A percentile compares a stretch with the other conserved stretches of the same genome.
Conservation (phyloP, 2,329 filamentous ascomycete species). For the Chaetomium sp. region DNA sequence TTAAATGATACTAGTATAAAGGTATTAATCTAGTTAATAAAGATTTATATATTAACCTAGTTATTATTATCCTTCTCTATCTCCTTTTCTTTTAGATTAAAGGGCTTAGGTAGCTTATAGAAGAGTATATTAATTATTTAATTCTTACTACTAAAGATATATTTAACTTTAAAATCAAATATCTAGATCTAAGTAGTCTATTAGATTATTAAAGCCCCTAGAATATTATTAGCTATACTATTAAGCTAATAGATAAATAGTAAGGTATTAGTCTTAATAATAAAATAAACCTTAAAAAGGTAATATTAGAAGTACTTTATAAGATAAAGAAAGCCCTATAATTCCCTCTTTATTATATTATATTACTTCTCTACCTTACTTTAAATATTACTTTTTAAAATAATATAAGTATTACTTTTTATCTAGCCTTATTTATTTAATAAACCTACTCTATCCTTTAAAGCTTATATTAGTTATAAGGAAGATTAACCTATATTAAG, state of each 20-base stretch:
- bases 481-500: too few species aligned
- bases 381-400: neutral
- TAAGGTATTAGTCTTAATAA: too few species aligned
- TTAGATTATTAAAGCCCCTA: too few species aligned
- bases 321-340: neutral
- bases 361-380: neutral
- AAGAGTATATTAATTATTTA: too few species aligned
- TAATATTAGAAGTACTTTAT: neutral
- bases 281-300: neutral
- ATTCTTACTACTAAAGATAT: too few species aligned
- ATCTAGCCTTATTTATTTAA: neutral
- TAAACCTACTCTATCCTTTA: too few species aligned
- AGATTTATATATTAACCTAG: neutral
- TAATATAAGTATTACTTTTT: neutral
- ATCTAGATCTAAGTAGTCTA: too few species aligned
- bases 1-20: neutral
- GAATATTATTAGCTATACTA: too few species aligned
- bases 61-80: neutral
- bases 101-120: too few species aligned
- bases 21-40: neutral
- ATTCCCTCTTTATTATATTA: neutral
- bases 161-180: too few species aligned
- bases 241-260: too few species aligned
- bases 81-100: too few species aligned
- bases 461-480: neutral